Conservation (phyloP, 495 filamentous ascomycete genomes). For the Aspergillus affinis region DNA sequence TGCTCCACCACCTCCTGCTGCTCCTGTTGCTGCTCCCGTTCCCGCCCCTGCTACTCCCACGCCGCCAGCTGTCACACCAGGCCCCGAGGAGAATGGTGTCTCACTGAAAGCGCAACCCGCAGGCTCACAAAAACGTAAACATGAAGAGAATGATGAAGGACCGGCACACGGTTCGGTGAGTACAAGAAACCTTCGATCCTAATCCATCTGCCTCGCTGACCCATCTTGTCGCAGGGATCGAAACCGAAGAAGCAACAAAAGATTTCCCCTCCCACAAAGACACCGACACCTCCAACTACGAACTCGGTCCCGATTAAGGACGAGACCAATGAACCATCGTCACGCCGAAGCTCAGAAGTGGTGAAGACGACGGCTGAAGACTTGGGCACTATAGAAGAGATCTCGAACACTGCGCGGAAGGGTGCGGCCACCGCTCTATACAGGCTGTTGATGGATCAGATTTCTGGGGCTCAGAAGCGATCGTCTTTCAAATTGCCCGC, state of each 20-base stretch:
- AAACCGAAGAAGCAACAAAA: constrained; percentile 47
- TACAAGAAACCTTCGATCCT: not conserved
- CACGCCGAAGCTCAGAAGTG: constrained; percentile 27
- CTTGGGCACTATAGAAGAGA: constrained; percentile 40
- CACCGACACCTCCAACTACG: constrained; percentile 16
- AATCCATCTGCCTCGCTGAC: not conserved
- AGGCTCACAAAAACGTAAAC: constrained; percentile 46
- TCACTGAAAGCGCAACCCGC: constrained; percentile 26
- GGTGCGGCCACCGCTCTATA: constrained; percentile 50
- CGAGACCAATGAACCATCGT: constrained; percentile 26
- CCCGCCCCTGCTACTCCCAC: constrained; percentile 20
- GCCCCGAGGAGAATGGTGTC: constrained; percentile 35
- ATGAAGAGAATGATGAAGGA: constrained; percentile 37
- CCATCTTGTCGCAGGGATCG: constrained; percentile 28
- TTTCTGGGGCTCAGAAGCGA: constrained; percentile 49
- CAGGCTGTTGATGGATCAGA: constrained; percentile 54
- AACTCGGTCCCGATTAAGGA: constrained; percentile 34
- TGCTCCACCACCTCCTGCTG: constrained; percentile 3
- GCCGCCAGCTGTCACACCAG: constrained; percentile 25
- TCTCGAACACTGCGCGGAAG: constrained; percentile 48
- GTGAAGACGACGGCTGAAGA: constrained; percentile 26
- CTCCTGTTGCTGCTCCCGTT: constrained; percentile 8
- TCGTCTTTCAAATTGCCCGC: constrained; percentile 52
- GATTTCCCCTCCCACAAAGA: constrained; percentile 28
- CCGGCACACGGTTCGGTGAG: constrained; percentile 34